A percentile compares a stretch with the other conserved stretches of the same genome.
phyloP scores from a whole-genome alignment of 2,329 filamentous ascomycete genomes.

The Microdochium nivale region DNA sequence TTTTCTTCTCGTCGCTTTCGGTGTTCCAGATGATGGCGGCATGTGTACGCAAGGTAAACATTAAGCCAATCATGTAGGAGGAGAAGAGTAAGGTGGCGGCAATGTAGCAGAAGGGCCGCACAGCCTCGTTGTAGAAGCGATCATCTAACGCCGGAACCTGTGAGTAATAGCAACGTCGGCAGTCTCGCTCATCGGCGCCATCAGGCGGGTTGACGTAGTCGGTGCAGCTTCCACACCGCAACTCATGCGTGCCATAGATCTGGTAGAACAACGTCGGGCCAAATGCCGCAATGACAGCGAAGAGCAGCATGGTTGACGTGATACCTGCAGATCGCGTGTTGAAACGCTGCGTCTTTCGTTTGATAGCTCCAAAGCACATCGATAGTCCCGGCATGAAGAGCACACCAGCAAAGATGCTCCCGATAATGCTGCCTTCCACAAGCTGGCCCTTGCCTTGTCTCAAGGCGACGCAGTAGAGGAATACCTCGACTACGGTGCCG shows the following conservation, averaged over 20 bases:
- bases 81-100: constrained; percentile 79
- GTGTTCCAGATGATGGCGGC: constrained; percentile 95
- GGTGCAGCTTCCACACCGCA: constrained; percentile 68
- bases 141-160: constrained; percentile 79
- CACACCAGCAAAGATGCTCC: constrained; percentile 95
- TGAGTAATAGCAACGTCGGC: constrained; percentile 87
- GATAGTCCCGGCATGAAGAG: constrained; percentile 89
- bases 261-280: constrained; percentile 96
- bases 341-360: constrained; percentile 96
- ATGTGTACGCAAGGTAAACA: constrained; percentile 93
- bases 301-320: constrained; percentile 94
- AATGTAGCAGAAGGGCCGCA: constrained; percentile 88
- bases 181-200: constrained; percentile 54
- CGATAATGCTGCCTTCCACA: constrained; percentile 94
- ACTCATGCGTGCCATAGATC: constrained; percentile 94
- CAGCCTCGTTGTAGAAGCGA: constrained; percentile 81
- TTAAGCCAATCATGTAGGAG: constrained; percentile 86
- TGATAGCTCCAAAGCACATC: constrained; percentile 98
- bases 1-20: constrained; percentile 69
- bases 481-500: constrained; percentile 94
- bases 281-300: constrained; percentile 91
- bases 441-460: constrained; percentile 86
- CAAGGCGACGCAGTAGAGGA: constrained; percentile 90
- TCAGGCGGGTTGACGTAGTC: constrained; percentile 31
- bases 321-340: constrained; percentile 94